Base-by-base conservation (phyloP, 2,329 filamentous ascomycete species). In the Pyricularia pennisetigena region DNA sequence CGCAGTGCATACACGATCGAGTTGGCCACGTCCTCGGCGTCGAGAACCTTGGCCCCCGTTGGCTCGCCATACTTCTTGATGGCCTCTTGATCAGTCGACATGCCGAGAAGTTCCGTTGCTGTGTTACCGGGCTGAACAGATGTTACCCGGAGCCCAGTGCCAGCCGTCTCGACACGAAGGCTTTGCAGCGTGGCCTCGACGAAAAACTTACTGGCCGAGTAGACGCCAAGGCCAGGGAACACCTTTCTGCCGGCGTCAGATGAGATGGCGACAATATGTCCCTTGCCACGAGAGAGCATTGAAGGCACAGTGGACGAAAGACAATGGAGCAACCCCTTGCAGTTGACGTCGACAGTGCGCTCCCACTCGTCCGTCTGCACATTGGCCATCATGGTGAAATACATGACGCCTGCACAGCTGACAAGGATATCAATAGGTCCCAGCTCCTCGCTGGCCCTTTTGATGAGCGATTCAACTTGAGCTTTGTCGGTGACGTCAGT, bases 331-430 rank as follows among this genome's bases (percentile, higher is more conserved):
- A 94, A 83, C 54, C 91, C 91, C 79, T 94, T 94, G 86, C 91
- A 94, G 80, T 94, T 94, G 72, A 94, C 90, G 73, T 94, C 91
- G 61, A 94, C 90, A 0, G 91, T 94, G 69, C 86, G 89, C 71
- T 93, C 88, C 91, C 91, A 94, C 73, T 94, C 88, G 5, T 91
- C 89, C 0, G 82, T 85, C 71, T 90, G 85, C 20, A 81, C 84
- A 75, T 93, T 94, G 68, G 88, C 86, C 91, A 94, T 94, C 88
- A 94, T 88, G 68, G 91, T 94, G 79, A 88, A 94, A 80, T 94
- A 94, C 91, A 94, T 94, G 75, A 94, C 91, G 49, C 91, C 91
- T 0, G 91, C 92, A 74, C 90, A 92, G 59, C 88, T 88, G 66
- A 94, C 86, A n/a, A 94, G 84, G 67, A 94, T 91, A 75, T 94